Evolutionary conservation across 768 basidiomycete genomes (phyloP).

Genomic region (Lactifluus volemus): DNA sequence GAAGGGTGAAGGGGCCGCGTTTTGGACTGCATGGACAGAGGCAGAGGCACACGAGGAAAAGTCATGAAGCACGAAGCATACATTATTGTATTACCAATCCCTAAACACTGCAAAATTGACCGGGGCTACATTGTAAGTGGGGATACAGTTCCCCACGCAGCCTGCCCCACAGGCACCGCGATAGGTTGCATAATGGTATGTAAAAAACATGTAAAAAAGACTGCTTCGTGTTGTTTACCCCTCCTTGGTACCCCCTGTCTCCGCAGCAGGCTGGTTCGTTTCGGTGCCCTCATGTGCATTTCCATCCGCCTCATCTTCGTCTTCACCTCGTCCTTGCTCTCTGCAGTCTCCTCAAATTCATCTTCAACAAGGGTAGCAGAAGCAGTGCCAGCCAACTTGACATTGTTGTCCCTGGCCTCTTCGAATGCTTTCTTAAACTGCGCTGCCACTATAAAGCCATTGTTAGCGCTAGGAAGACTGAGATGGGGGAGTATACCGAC

Average conservation of each 20-base stretch:
- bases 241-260: slow-evolving; percentile 30
- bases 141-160: slow-evolving; percentile 4
- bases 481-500: slow-evolving; percentile 38
- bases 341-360: slow-evolving; percentile 25
- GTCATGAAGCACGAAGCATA: slow-evolving; percentile 5
- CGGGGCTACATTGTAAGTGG: background rate
- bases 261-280: slow-evolving; percentile 21
- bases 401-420: slow-evolving; percentile 66
- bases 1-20: slow-evolving; percentile 52
- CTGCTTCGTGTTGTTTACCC: slow-evolving; percentile 8
- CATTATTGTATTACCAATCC: slow-evolving; percentile 17
- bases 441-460: slow-evolving; percentile 50
- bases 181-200: slow-evolving; percentile 16
- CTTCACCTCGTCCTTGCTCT: slow-evolving; percentile 21
- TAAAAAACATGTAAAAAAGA: slow-evolving; percentile 14
- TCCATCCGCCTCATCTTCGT: slow-evolving; percentile 21
- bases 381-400: slow-evolving; percentile 22
- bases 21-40: slow-evolving; percentile 71
- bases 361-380: slow-evolving; percentile 27
- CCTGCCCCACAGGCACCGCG: background rate
- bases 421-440: slow-evolving; percentile 90
- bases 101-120: slow-evolving; percentile 5
- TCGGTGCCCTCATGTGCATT: slow-evolving; percentile 23
- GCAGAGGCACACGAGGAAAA: slow-evolving; percentile 39
- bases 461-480: background rate